Evolutionary conservation across 805 yeast genomes (phyloP), one percentile per base, ranked within the genome.

Genomic region (Kazachstania kunashirensis): DNA sequence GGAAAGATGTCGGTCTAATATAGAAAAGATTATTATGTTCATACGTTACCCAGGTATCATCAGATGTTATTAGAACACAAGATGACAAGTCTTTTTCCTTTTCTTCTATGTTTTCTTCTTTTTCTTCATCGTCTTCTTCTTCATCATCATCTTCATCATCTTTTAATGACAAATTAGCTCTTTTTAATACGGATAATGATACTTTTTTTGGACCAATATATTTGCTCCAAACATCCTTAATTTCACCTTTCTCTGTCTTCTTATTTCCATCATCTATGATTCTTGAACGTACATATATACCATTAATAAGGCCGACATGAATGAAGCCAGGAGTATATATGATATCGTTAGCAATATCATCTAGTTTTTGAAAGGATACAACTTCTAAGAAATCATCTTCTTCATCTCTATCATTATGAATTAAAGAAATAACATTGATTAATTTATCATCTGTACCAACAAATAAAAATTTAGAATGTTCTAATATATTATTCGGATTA

Each of bases 251-350:
- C 6, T 24, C 12, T 4, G 25, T 12, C 8, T n/a, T 9, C n/a
- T 79, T 65, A 4, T 61, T 48, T 0, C 54, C 50, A 49, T 82
- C 84, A 26, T 86, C 47, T 15, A 14, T 24, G 27, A 43, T 24
- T 5, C 63, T 59, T 0, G 84, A 71, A 13, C 79, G 63, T 2
- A 78, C 77, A 59, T 80, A 84, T 1, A 88, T 74, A 15, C 97
- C 97, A 55, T 77, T 84, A n/a, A 62, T 70, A 66, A 86, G 67
- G 2, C 96, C 96, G 34, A 85, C 70, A 56, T 86, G 94, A 9
- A 83, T 67, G 10, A 7, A 16, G 16, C 30, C 30, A 7, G 38
- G 25, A 7, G 49, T 42, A 6, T 57, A 41, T 40, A 60, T 47
- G 13, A 71, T 34, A 11, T 62, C 47, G 33, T 67, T 53, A 5